phyloP scores from a whole-genome alignment of 148 eudicot species.

The Chenopodium album region DNA sequence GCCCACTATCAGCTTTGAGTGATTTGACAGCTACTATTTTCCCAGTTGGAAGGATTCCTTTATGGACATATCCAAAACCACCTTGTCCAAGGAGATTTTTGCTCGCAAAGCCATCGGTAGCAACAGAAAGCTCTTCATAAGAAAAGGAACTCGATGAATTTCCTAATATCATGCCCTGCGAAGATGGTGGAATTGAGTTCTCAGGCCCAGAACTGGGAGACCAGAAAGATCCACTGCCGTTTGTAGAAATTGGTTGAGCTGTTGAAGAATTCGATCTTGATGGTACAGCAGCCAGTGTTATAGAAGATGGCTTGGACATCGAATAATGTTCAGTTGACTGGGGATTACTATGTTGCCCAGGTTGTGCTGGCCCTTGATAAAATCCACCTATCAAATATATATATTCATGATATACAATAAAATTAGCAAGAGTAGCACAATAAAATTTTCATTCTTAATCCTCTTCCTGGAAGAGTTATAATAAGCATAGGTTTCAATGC shows the following conservation, averaged over 20 bases:
- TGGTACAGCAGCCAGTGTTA: conserved; percentile 44
- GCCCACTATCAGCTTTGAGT: conserved; percentile 84
- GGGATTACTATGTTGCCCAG: conserved; percentile 47
- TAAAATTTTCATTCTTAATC: background rate
- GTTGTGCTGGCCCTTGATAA: conserved; percentile 45
- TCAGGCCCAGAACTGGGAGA: conserved; percentile 53
- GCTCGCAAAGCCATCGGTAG: conserved; percentile 83
- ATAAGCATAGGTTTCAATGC: background rate
- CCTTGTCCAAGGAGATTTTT: conserved; percentile 93
- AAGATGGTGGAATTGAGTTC: conserved; percentile 45
- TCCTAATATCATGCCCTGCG: conserved; percentile 63
- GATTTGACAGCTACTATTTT: conserved; percentile 90
- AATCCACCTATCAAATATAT: conserved; percentile 44
- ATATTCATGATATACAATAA: background rate
- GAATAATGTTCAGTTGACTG: conserved; percentile 41
- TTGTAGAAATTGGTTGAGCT: conserved; percentile 39
- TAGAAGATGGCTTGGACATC: conserved; percentile 38
- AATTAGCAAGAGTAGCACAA: conserved; percentile 17
- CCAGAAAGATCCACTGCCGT: conserved; percentile 70
- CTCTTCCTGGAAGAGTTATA: background rate
- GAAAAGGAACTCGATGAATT: conserved; percentile 62
- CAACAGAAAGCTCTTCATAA: conserved; percentile 80
- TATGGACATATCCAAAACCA: conserved; percentile 91
- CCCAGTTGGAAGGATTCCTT: conserved; percentile 85
- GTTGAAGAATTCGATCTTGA: conserved; percentile 32